phyloP scores from a whole-genome alignment of 2,329 filamentous ascomycete genomes.

The Zymoseptoria passerinii region DNA sequence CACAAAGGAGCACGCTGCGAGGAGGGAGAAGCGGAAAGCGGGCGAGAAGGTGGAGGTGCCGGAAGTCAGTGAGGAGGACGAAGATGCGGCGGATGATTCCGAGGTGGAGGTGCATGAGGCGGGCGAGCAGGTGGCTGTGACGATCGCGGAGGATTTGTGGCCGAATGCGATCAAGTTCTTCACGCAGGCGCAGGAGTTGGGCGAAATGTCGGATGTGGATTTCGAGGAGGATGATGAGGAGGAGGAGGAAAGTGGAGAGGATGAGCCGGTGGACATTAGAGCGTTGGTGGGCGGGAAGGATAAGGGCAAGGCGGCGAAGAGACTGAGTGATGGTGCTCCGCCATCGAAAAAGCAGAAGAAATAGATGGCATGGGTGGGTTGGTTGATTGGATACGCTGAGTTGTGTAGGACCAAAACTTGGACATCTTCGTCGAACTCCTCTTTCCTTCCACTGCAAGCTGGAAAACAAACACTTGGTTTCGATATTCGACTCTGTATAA shows the following conservation, averaged over 20 bases:
- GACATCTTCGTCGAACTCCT: too few relatives aligned
- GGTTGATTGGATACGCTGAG: not conserved
- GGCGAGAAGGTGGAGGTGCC: slow-evolving; percentile 31
- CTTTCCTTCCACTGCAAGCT: too few relatives aligned
- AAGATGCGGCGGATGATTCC: slow-evolving; percentile 54
- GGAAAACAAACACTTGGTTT: too few relatives aligned
- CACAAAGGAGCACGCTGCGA: slow-evolving; percentile 52
- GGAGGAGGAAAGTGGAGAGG: slow-evolving; percentile 49
- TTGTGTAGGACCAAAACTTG: too few relatives aligned
- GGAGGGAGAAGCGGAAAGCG: slow-evolving; percentile 39
- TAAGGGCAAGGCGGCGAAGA: slow-evolving; percentile 36
- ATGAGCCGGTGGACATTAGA: slow-evolving; percentile 41
- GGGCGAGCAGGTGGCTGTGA: slow-evolving; percentile 72
- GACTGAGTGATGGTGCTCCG: slow-evolving; percentile 34
- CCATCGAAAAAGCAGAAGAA: slow-evolving; percentile 35
- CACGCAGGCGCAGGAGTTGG: slow-evolving; percentile 62
- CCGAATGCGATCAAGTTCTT: slow-evolving; percentile 85
- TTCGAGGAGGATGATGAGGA: slow-evolving; percentile 51
- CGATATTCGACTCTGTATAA: too few relatives aligned
- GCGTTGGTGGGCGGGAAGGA: slow-evolving; percentile 31
- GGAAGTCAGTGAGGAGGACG: slow-evolving; percentile 41
- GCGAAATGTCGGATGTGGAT: slow-evolving; percentile 55
- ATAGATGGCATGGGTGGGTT: slow-evolving; percentile 3
- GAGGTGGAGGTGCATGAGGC: slow-evolving; percentile 79
- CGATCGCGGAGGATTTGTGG: slow-evolving; percentile 81